Base-by-base conservation (phyloP, 2,329 filamentous ascomycete species). In the Microdochium bolleyi region DNA sequence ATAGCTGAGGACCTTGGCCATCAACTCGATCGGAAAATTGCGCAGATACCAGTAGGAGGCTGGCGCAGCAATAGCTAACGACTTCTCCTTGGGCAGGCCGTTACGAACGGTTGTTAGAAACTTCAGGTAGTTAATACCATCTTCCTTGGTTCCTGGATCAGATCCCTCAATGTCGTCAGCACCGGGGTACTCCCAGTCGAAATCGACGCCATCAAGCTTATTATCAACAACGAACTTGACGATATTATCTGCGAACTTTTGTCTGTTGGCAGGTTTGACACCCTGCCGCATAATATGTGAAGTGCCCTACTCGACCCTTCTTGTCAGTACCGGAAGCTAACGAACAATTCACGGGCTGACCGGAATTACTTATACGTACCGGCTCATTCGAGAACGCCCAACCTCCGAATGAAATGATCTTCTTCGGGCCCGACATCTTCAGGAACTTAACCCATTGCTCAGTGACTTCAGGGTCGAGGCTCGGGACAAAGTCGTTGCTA, bases 371-470 rank as follows among this genome's bases (percentile, higher is more conserved):
- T n/a, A 38, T 14, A 38, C 34, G n/a, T 38, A 24, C 55, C 0
- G 62, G 57, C 13, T 63, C 58, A 0, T 71, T 74, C 0, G 63
- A 70, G 53, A 70, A 72, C 0, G 52, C 61, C 73, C 73, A 76
- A 13, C 73, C 73, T n/a, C 73, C 73, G 53, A 76, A 66, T 0
- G 68, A 68, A 1, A 75, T 24, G 34, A 75, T 70, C 8, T 56
- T 58, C 53, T 73, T 71, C 34, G 63, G 21, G 11, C 59, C 58
- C 2, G 30, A 54, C 16, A 66, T 34, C 0, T 54, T 19, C 34
- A 57, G 58, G 51, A 71, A 70, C 2, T 60, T 51, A 9, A 58
- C 54, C 50, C 67, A 71, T 25, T 68, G 58, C n/a, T 38, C 34
- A 16, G 34, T 38, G n/a, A 38, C 34, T 16, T 14, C n/a, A 16